Percentiles rank a stretch among this genome's conserved stretches.
Evolutionary conservation across 208 protist genomes (phyloP).

Genomic region (Leishmania aethiopica): DNA sequence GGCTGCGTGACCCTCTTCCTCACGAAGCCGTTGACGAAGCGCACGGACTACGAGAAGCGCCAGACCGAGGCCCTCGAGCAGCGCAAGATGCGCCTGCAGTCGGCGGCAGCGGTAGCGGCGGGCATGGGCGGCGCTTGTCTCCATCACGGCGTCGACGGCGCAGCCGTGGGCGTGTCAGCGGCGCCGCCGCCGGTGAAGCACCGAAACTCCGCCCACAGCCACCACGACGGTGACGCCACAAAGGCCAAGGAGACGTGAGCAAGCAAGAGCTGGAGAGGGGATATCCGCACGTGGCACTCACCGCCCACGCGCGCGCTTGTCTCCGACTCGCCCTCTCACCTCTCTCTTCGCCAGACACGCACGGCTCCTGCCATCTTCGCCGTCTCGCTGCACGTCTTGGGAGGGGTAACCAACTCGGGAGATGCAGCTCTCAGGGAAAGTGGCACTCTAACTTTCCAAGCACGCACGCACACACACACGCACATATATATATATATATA

Average conservation of each 20-base stretch:
- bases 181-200: no score
- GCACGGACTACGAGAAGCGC: slow-evolving; percentile 55
- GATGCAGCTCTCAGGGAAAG: background rate
- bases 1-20: slow-evolving; percentile 48
- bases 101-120: slow-evolving; percentile 4
- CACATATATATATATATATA: no score
- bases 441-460: background rate
- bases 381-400: background rate
- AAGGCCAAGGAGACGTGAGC: slow-evolving; percentile 3
- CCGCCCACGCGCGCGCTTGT: background rate
- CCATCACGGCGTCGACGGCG: background rate
- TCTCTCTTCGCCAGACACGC: background rate
- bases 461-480: no score
- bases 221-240: background rate
- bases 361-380: background rate
- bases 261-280: background rate
- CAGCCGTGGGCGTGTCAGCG: background rate
- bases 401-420: background rate
- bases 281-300: background rate
- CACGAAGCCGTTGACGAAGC: slow-evolving; percentile 45
- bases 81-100: slow-evolving; percentile 20
- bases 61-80: slow-evolving; percentile 29
- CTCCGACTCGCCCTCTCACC: background rate
- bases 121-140: background rate
- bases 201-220: background rate